phyloP scores from a whole-genome alignment of 129 eudicot genomes.

The Escallonia rubra region DNA sequence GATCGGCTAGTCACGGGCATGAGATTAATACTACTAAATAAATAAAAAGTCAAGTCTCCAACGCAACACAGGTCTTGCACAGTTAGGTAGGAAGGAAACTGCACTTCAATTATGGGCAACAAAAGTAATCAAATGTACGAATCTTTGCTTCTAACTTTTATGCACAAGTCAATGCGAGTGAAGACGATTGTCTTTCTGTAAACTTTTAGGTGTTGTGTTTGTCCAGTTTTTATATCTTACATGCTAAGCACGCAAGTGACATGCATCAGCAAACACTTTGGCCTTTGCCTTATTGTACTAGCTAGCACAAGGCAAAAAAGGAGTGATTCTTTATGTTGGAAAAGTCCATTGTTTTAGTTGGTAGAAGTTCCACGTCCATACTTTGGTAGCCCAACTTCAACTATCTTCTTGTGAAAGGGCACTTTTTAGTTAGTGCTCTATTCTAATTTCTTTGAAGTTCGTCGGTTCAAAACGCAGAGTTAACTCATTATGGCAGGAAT shows the following conservation, averaged over 20 bases:
- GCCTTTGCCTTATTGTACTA: not conserved
- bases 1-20: too few species aligned
- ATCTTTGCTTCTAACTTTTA: not conserved
- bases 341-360: not conserved
- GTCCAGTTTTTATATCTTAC: not conserved
- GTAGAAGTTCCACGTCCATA: not conserved
- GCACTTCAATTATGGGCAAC: too few species aligned
- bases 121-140: not conserved
- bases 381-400: not conserved
- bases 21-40: too few species aligned
- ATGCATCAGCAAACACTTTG: not conserved
- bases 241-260: not conserved
- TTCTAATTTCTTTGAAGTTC: too few species aligned
- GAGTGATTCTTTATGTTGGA: not conserved
- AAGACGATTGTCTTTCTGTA: constrained; percentile 2
- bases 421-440: too few species aligned
- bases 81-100: too few species aligned
- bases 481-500: too few species aligned
- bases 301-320: not conserved
- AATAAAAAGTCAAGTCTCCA: too few species aligned
- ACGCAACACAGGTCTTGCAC: too few species aligned
- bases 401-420: too few species aligned
- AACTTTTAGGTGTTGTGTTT: not conserved
- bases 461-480: too few species aligned
- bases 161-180: not conserved